Evolutionary conservation across 768 basidiomycete species (phyloP), one percentile per base, ranked within the genome.

Genomic region (Mycena vulgaris): DNA sequence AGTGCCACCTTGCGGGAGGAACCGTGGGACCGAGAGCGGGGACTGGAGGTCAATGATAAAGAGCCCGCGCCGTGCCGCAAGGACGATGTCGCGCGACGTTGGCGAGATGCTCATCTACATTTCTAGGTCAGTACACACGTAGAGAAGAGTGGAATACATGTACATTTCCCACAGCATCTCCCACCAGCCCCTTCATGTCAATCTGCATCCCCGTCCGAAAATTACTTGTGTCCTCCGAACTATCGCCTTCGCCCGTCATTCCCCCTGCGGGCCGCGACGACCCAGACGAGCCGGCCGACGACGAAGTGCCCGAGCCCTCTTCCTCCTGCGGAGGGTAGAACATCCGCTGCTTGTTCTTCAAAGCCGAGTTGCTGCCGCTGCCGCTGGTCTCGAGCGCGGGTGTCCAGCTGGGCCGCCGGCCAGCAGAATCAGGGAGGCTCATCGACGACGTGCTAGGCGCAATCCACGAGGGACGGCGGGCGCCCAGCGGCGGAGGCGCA

Each of bases 31-130:
- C 71, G 94, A 91, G 21, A 94, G 85, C 1, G 95, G 95, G 16
- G 93, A 89, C 69, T 96, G 92, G 19, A 99, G 86, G 83, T 99
- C 98, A 69, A 99, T 94, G 66, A 99, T 96, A 78, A 94, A 99
- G 19, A 99, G 86, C 0, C 97, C 97, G 65, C 95, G 91, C 6
- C 97, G 92, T 93, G 95, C 92, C 57, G 95, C 97, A 51, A 98
- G 89, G 5, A 95, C 95, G 28, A 98, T 87, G 77, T 98, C 97
- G 25, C 97, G 88, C 60, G 90, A 93, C 7, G 92, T 86, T 13
- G 97, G 97, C 74, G 94, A 94, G 61, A 98, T 97, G 66, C 93
- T 95, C 95, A 96, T 95, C 94, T 95, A 75, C 13, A 59, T 1
- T n/a, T n/a, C n/a, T n/a, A n/a, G n/a, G n/a, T n/a, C n/a, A n/a